Percentiles rank a stretch among this genome's conserved stretches.
Evolutionary conservation across 371 early-diverging fungal species (phyloP).

Genomic region (Dinochytrium kinnereticum): DNA sequence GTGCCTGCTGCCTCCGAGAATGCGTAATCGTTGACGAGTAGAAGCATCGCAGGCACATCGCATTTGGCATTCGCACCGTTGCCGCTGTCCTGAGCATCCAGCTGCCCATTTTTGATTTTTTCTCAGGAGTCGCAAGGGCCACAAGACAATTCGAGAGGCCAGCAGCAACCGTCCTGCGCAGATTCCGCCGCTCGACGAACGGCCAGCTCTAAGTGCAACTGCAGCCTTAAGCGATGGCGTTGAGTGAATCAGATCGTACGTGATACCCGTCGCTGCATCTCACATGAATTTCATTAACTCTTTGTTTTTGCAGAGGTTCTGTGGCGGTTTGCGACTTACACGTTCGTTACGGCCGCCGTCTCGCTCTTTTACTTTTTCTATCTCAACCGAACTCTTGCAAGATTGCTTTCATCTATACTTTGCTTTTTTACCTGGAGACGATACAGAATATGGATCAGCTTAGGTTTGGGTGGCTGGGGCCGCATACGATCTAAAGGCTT

Average conservation of each 20-base stretch:
- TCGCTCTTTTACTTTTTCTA: constrained; percentile 81
- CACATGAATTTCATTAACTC: not conserved
- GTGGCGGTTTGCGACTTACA: constrained; percentile 13
- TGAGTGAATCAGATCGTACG: not conserved
- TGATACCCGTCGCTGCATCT: not conserved
- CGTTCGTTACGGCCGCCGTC: constrained; percentile 55
- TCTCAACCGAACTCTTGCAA: constrained; percentile 72
- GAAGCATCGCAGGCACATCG: not conserved
- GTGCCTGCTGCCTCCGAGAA: not conserved
- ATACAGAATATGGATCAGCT: constrained; percentile 71
- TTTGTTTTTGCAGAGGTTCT: not conserved
- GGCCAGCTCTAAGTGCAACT: too few species aligned
- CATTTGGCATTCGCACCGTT: not conserved
- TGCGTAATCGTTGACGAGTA: not conserved
- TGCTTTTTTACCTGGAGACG: constrained; percentile 76
- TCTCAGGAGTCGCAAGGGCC: too few species aligned
- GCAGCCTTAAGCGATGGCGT: not conserved
- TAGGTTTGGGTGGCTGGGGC: constrained; percentile 57
- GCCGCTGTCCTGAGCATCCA: too few species aligned
- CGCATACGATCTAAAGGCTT: not conserved
- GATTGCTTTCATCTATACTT: constrained; percentile 65
- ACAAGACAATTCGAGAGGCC: too few species aligned
- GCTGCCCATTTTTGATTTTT: too few species aligned
- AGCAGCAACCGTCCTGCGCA: too few species aligned
- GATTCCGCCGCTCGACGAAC: too few species aligned